A percentile compares a stretch with the other conserved stretches of the same genome.
Evolutionary conservation across 139 green algal species (phyloP).

Genomic region (Chlamydomonas urium): DNA sequence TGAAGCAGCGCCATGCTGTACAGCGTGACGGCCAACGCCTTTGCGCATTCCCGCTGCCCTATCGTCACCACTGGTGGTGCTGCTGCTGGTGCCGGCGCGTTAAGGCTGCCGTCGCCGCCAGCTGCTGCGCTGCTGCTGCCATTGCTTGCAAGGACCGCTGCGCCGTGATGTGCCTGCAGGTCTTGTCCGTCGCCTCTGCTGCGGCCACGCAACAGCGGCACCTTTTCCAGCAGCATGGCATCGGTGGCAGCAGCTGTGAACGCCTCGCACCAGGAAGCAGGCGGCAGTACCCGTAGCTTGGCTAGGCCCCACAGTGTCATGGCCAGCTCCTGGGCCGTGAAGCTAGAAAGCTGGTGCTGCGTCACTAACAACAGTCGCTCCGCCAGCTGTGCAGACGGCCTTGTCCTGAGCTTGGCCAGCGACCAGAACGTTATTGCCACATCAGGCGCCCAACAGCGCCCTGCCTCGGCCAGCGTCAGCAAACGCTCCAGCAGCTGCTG

Average conservation of each 20-base stretch:
- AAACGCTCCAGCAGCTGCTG: neutral
- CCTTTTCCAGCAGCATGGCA: neutral
- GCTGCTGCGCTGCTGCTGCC: too few species aligned
- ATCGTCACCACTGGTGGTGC: too few species aligned
- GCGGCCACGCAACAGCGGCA: neutral
- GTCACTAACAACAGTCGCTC: neutral
- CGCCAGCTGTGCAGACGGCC: neutral
- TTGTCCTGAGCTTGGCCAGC: constrained; percentile 8
- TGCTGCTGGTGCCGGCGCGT: too few species aligned
- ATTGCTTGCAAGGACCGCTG: too few species aligned
- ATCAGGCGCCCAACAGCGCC: constrained; percentile 3
- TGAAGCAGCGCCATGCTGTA: constrained; percentile 2
- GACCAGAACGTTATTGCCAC: constrained; percentile 11
- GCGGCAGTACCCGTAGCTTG: neutral
- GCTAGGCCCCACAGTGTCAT: constrained; percentile 13
- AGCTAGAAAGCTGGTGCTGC: neutral
- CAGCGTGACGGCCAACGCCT: constrained; percentile 6
- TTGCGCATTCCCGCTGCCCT: neutral
- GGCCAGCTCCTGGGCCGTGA: constrained; percentile 14
- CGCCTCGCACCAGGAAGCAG: neutral
- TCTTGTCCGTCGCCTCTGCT: too few species aligned
- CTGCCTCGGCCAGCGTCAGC: neutral
- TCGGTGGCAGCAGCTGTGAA: neutral
- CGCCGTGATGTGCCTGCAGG: too few species aligned
- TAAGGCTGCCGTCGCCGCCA: neutral